These are phyloP conservation scores for Mycena sp. DNA, from an alignment of 1,284 basidiomycete species.

Conservation along the genomic window DNA sequence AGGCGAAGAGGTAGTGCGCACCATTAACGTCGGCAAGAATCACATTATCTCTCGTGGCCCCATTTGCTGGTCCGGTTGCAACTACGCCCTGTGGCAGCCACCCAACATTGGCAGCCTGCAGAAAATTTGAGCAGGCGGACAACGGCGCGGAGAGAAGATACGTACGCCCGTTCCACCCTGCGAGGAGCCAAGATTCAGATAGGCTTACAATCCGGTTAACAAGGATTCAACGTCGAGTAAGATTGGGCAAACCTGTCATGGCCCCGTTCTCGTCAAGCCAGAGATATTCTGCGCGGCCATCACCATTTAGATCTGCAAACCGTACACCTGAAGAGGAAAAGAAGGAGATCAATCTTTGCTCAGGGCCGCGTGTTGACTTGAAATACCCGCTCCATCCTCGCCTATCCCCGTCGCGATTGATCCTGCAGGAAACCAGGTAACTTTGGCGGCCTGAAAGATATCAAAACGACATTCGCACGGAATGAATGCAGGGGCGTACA, in stretches of 20 bases:
- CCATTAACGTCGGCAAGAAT: too few relatives aligned
- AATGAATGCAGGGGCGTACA: not conserved
- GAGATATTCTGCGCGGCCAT: conserved; percentile 8
- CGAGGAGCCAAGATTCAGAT: conserved; percentile 1
- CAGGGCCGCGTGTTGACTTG: not conserved
- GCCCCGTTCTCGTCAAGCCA: conserved; percentile 6
- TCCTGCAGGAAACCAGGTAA: not conserved
- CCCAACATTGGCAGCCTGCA: conserved; percentile 7
- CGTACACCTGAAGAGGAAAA: conserved; percentile 4
- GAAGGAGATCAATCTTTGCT: not conserved
- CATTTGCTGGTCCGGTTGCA: too few relatives aligned
- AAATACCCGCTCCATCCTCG: not conserved
- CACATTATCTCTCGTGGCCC: too few relatives aligned
- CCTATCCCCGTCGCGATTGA: conserved; percentile 6
- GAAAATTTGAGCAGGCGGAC: not conserved
- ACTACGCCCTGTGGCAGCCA: conserved; percentile 8
- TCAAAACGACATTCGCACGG: not conserved
- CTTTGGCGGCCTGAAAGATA: conserved; percentile 10
- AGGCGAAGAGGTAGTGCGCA: too few relatives aligned
- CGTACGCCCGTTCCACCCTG: not conserved
- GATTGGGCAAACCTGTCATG: not conserved
- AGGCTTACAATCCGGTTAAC: not conserved
- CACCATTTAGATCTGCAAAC: conserved; percentile 12
- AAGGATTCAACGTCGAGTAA: not conserved
- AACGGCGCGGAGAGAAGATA: not conserved